phyloP scores from a whole-genome alignment of 2,329 filamentous ascomycete species.

The Daldinia sp. region DNA sequence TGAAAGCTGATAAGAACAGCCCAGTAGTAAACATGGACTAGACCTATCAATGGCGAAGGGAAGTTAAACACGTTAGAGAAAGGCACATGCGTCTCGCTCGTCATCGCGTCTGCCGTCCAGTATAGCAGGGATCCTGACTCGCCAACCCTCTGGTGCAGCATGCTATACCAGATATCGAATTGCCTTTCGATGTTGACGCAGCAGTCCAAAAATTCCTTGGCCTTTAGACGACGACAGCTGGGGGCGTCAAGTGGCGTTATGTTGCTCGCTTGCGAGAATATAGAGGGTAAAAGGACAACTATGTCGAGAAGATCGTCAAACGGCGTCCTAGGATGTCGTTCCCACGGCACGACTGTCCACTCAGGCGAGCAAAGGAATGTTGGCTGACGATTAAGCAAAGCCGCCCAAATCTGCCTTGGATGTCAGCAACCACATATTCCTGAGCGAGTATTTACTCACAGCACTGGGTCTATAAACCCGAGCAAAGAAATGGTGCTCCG shows the following conservation, averaged over 20 bases:
- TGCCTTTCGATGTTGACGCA: slow-evolving; percentile 62
- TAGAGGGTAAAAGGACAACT: slow-evolving; percentile 59
- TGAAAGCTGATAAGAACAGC: slow-evolving; percentile 63
- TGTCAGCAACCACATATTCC: slow-evolving; percentile 28
- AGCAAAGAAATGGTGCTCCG: slow-evolving; percentile 69
- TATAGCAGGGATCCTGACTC: slow-evolving; percentile 51
- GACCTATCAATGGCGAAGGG: slow-evolving; percentile 57
- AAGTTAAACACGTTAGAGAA: slow-evolving; percentile 62
- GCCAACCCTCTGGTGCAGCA: slow-evolving; percentile 41
- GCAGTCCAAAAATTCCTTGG: slow-evolving; percentile 62
- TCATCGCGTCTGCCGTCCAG: slow-evolving; percentile 54
- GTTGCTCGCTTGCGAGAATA: slow-evolving; percentile 61
- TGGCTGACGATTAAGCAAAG: slow-evolving; percentile 62
- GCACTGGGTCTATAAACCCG: slow-evolving; percentile 66
- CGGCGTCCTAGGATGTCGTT: slow-evolving; percentile 62
- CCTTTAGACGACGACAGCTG: slow-evolving; percentile 57
- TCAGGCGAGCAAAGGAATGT: slow-evolving; percentile 65
- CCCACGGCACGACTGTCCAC: slow-evolving; percentile 66
- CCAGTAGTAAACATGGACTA: slow-evolving; percentile 68
- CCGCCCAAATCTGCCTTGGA: slow-evolving; percentile 51
- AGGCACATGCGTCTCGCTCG: slow-evolving; percentile 52
- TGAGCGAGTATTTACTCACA: slow-evolving; percentile 54
- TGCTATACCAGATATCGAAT: slow-evolving; percentile 62
- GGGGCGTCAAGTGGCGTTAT: slow-evolving; percentile 57
- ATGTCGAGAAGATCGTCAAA: slow-evolving; percentile 67